Percentiles rank a stretch among this genome's conserved stretches.
phyloP scores from a whole-genome alignment of 495 filamentous ascomycete species.

The Astrothelium subdiscretum region DNA sequence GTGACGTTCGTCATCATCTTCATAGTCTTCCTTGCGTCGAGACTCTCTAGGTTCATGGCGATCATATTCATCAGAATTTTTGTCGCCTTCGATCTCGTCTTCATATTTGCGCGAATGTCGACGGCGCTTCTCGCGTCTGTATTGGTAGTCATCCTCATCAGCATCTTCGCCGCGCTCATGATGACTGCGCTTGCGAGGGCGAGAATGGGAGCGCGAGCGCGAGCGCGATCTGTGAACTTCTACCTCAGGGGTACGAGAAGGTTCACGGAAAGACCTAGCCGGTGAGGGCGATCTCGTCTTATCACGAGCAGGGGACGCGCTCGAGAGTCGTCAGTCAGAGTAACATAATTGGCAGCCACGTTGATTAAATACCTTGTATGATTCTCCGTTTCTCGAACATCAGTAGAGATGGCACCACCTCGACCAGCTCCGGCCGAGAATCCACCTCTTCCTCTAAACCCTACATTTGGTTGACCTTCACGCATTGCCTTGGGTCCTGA shows the following conservation, averaged over 20 bases:
- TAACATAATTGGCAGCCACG: not conserved
- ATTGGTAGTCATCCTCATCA: constrained; percentile 44
- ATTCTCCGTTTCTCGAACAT: not conserved
- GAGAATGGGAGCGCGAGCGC: constrained; percentile 9
- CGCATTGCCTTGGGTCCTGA: constrained; percentile 90
- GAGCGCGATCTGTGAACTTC: constrained; percentile 4
- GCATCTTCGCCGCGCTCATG: constrained; percentile 9
- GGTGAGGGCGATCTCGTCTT: not conserved
- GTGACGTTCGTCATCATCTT: constrained; percentile 29
- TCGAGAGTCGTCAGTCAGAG: not conserved
- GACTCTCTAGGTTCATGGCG: constrained; percentile 7
- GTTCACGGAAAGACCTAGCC: not conserved
- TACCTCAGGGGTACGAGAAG: constrained; percentile 1
- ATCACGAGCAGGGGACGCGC: not conserved
- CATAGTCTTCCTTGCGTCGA: constrained; percentile 20
- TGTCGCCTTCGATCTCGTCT: constrained; percentile 25
- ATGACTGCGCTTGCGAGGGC: constrained; percentile 9
- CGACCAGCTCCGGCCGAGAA: constrained; percentile 15
- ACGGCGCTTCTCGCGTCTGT: constrained; percentile 32
- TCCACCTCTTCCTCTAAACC: constrained; percentile 34
- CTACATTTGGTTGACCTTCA: constrained; percentile 69
- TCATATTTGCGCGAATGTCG: constrained; percentile 37
- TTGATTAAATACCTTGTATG: not conserved
- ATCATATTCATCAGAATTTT: constrained; percentile 8
- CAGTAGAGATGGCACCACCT: not conserved